Base-by-base conservation (phyloP, 1,139 yeast species). In the Zygoascus sp. region DNA sequence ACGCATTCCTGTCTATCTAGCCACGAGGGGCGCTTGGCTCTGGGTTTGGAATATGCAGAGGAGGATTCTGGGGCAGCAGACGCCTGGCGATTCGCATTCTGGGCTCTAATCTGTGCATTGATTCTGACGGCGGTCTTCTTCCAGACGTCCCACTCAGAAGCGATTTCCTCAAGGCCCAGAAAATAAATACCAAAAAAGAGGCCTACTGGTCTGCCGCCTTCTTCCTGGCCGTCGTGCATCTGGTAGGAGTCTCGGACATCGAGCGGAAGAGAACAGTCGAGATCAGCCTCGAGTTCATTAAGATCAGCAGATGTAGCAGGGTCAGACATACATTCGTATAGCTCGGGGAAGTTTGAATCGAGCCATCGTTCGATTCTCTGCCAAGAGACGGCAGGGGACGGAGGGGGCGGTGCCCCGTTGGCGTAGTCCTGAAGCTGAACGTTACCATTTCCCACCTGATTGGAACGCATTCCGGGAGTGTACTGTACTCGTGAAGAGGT, bases 171-270 rank as follows among this genome's bases (percentile, higher is more conserved):
- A 51, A 85, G 69, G 62, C 84, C 92, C 58, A 86, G 69, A 44
- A 85, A 71, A 3, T 81, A 77, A 59, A 83, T 71, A 19, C 94
- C 90, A 72, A 81, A 81, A 42, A 86, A 64, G 46, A 84, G 70
- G 3, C 95, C 95, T 2, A 84, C 77, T 17, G 89, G 88, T 56
- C 76, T 75, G 15, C 90, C 90, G 43, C 87, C 84, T 40, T 80
- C 68, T 54, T 83, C 81, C 67, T 86, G 95, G 50, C 95, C 95
- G 62, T 86, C 95, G 62, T 85, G 92, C 50, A 80, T 71, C 63
- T 79, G 78, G 63, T 77, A 81, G 50, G 84, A 80, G 60, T 83
- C 92, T 57, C 92, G 78, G 44, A 86, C 83, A 56, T 84, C 94
- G 3, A 75, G 68, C 1, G 95, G 95, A 46, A 86, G 72, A 23